phyloP scores from a whole-genome alignment of 2,329 filamentous ascomycete species.

The Aspergillus sp. region DNA sequence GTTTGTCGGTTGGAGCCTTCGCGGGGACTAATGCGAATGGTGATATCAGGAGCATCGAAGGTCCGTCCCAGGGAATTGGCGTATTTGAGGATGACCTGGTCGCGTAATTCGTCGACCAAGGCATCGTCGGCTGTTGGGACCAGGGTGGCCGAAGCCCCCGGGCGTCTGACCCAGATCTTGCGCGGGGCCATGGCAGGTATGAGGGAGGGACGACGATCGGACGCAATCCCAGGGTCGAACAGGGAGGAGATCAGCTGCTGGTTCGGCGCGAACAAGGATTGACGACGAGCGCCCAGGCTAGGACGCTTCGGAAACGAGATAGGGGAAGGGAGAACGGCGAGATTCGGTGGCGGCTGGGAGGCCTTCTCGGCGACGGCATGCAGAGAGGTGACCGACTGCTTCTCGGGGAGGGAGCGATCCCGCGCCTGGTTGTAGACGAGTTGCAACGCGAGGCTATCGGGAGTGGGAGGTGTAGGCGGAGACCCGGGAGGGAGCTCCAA shows the following conservation, averaged over 20 bases:
- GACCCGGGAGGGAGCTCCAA: background rate
- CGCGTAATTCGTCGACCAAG: slow-evolving; percentile 89
- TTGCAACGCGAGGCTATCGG: slow-evolving; percentile 4
- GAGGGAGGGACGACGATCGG: slow-evolving; percentile 17
- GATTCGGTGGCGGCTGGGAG: slow-evolving; percentile 12
- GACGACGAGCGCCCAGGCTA: slow-evolving; percentile 33
- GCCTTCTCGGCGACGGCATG: slow-evolving; percentile 27
- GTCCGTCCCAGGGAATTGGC: slow-evolving; percentile 83
- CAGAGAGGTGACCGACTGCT: slow-evolving; percentile 16
- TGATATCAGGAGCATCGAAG: slow-evolving; percentile 88
- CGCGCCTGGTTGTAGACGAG: background rate
- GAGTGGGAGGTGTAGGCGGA: background rate
- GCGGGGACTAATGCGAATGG: slow-evolving; percentile 71
- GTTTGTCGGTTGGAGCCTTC: slow-evolving; percentile 48
- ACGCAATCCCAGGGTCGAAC: slow-evolving; percentile 25
- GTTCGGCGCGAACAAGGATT: slow-evolving; percentile 40
- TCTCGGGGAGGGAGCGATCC: background rate
- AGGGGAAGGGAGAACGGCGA: slow-evolving; percentile 8
- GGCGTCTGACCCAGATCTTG: slow-evolving; percentile 94
- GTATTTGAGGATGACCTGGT: slow-evolving; percentile 90
- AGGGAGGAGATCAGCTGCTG: slow-evolving; percentile 37
- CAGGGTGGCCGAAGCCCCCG: slow-evolving; percentile 79
- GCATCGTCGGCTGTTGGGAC: slow-evolving; percentile 84
- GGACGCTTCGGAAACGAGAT: slow-evolving; percentile 28
- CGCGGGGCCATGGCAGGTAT: slow-evolving; percentile 43